Evolutionary conservation across 805 yeast species (phyloP), one percentile per base, ranked within the genome.

Genomic region (Metschnikowia dekortorum): DNA sequence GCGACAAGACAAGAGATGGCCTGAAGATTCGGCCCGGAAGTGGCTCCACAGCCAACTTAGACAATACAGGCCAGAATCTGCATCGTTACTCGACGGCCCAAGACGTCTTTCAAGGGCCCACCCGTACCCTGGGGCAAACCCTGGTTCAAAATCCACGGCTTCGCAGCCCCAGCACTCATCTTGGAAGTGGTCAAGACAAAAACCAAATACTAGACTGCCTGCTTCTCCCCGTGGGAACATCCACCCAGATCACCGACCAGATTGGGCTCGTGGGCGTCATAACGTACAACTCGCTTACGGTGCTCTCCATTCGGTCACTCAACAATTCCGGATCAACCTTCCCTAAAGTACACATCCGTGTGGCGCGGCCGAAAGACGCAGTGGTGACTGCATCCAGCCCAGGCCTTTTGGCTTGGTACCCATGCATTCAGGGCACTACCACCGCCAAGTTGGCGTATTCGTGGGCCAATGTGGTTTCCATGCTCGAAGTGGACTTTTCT

Each of bases 211-310:
- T 54, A 18, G 69, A 60, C 28, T 75, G 79, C 53, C 69, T 71
- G 34, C 59, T 79, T 2, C 65, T 85, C n/a, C 91, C 92, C 0
- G 64, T 82, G 6, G 90, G 90, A 0, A 71, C 83, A 0, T 65
- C 71, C 0, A 65, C 70, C 4, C 82, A 82, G 49, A 64, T 74
- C 1, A 75, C 83, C 4, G 94, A 87, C 63, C 57, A 66, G 1
- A 57, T 82, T 52, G 87, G 87, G 0, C 63, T 87, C 0, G 55
- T 83, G 26, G 87, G 91, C 0, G 70, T 85, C 4, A 71, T 85
- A 57, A 80, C 86, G 0, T 70, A 79, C 1, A 70, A 65, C 43
- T 68, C 74, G 0, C 55, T 87, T 44, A 67, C 75, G 2, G 73
- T 87, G 1, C 66, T 84, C 0, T 81, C 91, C 0, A 72, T 83